phyloP scores from a whole-genome alignment of 257 asterid species.

The Scutellaria barbata region DNA sequence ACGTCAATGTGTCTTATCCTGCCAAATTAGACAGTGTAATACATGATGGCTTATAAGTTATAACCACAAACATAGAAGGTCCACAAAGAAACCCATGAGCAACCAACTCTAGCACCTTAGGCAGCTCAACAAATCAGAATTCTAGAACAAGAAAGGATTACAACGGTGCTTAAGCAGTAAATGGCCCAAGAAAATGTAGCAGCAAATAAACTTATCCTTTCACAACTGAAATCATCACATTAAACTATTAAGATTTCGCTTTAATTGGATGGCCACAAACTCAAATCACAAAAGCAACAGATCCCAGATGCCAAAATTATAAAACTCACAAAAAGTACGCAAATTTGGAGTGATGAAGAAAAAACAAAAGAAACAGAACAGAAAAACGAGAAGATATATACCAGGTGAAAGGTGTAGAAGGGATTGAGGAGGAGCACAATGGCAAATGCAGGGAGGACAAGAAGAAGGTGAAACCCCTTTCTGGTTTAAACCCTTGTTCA shows the following conservation, averaged over 20 bases:
- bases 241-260: background rate
- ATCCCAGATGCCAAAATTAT: conserved; percentile 21
- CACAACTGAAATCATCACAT: background rate
- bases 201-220: background rate
- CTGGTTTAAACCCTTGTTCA: conserved; percentile 57
- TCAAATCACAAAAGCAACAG: background rate
- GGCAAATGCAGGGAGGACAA: conserved; percentile 75
- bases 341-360: conserved; percentile 20
- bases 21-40: background rate
- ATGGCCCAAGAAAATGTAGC: background rate
- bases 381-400: conserved; percentile 22
- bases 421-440: conserved; percentile 80
- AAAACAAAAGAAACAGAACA: no score
- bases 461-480: conserved; percentile 56
- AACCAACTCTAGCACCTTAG: background rate
- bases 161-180: background rate
- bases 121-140: background rate
- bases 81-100: background rate
- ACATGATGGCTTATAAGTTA: no score
- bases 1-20: background rate
- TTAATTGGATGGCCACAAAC: background rate
- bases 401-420: conserved; percentile 79
- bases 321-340: background rate
- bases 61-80: background rate
- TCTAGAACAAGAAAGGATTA: background rate